phyloP scores from a whole-genome alignment of 371 early-diverging fungal species.

The Dichotomocladium elegans region DNA sequence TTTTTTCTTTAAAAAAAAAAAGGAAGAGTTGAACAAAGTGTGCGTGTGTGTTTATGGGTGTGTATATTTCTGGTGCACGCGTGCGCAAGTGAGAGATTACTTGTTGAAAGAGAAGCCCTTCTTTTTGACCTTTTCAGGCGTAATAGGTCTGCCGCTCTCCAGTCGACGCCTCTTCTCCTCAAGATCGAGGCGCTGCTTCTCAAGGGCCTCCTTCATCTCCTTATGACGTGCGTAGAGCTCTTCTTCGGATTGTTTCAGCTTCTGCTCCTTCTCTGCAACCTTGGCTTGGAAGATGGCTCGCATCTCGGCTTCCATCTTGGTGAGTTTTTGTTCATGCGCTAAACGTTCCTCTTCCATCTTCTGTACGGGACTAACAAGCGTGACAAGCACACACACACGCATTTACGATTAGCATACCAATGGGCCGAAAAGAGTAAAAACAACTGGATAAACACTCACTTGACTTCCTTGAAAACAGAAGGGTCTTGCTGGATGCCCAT shows the following conservation, averaged over 20 bases:
- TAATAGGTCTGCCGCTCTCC: constrained; percentile 79
- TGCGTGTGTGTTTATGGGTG: background rate
- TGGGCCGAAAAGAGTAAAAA: too few species aligned
- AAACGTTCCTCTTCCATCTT: constrained; percentile 90
- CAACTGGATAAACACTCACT: constrained; percentile 39
- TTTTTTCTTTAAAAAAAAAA: background rate
- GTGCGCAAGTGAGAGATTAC: too few species aligned
- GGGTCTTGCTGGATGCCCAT: constrained; percentile 79
- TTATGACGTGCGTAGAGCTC: constrained; percentile 93
- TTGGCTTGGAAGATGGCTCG: constrained; percentile 95
- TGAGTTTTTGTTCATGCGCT: constrained; percentile 90
- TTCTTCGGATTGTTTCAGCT: constrained; percentile 94
- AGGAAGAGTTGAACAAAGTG: background rate
- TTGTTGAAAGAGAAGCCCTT: constrained; percentile 74
- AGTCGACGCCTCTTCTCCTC: constrained; percentile 90
- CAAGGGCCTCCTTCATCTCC: constrained; percentile 94
- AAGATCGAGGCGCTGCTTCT: constrained; percentile 86
- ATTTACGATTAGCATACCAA: too few species aligned
- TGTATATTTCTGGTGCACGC: too few species aligned
- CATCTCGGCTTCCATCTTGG: constrained; percentile 98
- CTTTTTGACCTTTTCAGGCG: constrained; percentile 72
- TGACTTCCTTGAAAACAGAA: constrained; percentile 78
- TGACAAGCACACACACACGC: too few species aligned
- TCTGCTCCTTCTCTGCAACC: constrained; percentile 94
- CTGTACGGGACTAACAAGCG: constrained; percentile 65